Evolutionary conservation across 257 asterid species (phyloP), one percentile per base, ranked within the genome.

Genomic region (Ajuga chamaepitys): DNA sequence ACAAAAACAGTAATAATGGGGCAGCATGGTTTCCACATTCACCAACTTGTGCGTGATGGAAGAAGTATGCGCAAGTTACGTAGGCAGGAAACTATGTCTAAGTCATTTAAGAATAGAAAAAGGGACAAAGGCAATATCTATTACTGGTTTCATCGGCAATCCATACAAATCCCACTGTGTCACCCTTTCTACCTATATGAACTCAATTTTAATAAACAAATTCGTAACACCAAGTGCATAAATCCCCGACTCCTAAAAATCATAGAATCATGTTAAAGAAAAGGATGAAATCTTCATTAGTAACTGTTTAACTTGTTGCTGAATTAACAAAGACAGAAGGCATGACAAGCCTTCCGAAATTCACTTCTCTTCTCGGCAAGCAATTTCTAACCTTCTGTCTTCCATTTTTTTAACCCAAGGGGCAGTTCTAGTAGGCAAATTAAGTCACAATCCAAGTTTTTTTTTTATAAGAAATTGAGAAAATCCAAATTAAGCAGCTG

Each of bases 341-440:
- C 8, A 13, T n/a, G 35, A 34, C 30, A 58, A 70, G 3, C 26
- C 65, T 8, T 28, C 48, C 14, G 37, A 44, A 50, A 32, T 21
- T 70, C 61, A 60, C 57, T 45, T 13, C 59, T 64, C 61, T 28
- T 54, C 54, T 60, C 4, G 22, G 75, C 34, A 64, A 52, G 44
- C 37, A 24, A 26, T 18, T 8, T 4, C 7, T 16, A 14, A 24
- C 67, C 48, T 5, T 5, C 37, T 16, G 17, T 48, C 48, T 47
- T 58, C 50, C 50, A 40, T 32, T 21, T 14, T 64, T 57, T 32
- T n/a, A n/a, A n/a, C n/a, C 52, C 58, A 38, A 45, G 30, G 32
- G 30, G 41, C 38, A 20, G 20, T 34, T 12, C 18, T 1, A 34
- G 12, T 17, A 21, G 42, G 34, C 58, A 5, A 59, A 60, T 71